A percentile compares a stretch with the other conserved stretches of the same genome.
Evolutionary conservation across 192 early-diverging fungal species (phyloP).

Genomic region (Coemansia sp.): DNA sequence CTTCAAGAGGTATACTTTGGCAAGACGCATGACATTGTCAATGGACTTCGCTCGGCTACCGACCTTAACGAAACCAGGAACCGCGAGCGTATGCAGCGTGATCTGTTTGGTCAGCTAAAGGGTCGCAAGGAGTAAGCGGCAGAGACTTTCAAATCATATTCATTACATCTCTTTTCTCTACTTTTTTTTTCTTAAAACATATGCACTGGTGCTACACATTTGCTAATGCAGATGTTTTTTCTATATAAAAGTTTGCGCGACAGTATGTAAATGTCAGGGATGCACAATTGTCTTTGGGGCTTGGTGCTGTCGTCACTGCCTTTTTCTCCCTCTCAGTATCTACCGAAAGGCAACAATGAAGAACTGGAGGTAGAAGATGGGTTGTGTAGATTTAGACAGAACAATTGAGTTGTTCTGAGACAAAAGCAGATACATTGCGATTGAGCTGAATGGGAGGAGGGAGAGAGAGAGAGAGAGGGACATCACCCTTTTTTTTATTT

Average conservation of each 20-base stretch:
- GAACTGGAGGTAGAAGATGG: no score
- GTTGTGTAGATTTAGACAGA: no score
- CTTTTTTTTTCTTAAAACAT: neutral
- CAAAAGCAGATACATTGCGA: no score
- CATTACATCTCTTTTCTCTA: constrained; percentile 2
- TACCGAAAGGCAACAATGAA: no score
- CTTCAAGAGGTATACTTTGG: constrained; percentile 97
- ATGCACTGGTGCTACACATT: neutral
- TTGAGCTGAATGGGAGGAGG: no score
- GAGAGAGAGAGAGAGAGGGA: no score
- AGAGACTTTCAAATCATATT: neutral
- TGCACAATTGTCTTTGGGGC: no score
- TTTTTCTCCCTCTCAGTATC: no score
- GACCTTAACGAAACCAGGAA: constrained; percentile 74
- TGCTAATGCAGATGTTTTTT: neutral
- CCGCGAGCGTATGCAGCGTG: constrained; percentile 76
- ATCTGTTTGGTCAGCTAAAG: constrained; percentile 74
- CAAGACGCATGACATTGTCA: constrained; percentile 96
- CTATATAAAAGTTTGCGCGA: neutral
- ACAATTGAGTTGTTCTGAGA: no score
- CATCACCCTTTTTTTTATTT: no score
- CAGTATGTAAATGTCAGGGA: no score
- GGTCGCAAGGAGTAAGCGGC: constrained; percentile 29
- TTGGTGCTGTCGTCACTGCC: no score
- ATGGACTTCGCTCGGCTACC: constrained; percentile 79